These are phyloP conservation scores for Aureobasidium lini DNA, from an alignment of 2,329 filamentous ascomycete species.

Conservation along the genomic window DNA sequence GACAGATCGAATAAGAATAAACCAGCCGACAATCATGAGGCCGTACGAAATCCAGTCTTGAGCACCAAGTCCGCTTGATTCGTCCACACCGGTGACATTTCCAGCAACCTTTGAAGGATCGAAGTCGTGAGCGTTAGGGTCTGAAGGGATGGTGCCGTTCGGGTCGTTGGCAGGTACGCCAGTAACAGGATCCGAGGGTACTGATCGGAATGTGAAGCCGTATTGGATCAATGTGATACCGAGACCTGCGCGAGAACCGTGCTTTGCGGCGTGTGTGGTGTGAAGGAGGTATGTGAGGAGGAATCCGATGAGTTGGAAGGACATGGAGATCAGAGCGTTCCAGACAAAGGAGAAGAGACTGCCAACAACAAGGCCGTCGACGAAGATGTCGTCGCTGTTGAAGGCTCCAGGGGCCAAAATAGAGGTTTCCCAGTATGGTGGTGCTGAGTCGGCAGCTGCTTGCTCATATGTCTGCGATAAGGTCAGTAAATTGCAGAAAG, in stretches of 20 bases:
- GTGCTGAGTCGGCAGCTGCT: constrained; percentile 89
- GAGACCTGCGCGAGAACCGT: constrained; percentile 87
- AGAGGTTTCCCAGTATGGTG: constrained; percentile 98
- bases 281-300: constrained; percentile 95
- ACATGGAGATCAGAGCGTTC: constrained; percentile 96
- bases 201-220: constrained; percentile 76
- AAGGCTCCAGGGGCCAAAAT: constrained; percentile 89
- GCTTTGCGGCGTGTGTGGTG: constrained; percentile 96
- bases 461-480: constrained; percentile 80
- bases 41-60: constrained; percentile 87
- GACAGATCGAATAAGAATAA: constrained; percentile 88
- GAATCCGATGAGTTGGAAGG: constrained; percentile 95
- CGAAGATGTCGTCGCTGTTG: constrained; percentile 87
- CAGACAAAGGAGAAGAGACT: constrained; percentile 81
- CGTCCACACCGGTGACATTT: constrained; percentile 26
- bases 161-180: constrained; percentile 34
- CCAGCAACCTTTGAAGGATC: constrained; percentile 61
- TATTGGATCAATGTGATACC: constrained; percentile 95
- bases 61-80: constrained; percentile 52
- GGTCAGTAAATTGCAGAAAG: constrained; percentile 16
- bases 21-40: constrained; percentile 97
- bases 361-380: constrained; percentile 89
- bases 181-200: constrained; percentile 11
- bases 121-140: constrained; percentile 88
- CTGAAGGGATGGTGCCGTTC: constrained; percentile 52